Evolutionary conservation across 106 monocot genomes (phyloP), one percentile per base, ranked within the genome.

Genomic region (Acanthochlamys bracteata): DNA sequence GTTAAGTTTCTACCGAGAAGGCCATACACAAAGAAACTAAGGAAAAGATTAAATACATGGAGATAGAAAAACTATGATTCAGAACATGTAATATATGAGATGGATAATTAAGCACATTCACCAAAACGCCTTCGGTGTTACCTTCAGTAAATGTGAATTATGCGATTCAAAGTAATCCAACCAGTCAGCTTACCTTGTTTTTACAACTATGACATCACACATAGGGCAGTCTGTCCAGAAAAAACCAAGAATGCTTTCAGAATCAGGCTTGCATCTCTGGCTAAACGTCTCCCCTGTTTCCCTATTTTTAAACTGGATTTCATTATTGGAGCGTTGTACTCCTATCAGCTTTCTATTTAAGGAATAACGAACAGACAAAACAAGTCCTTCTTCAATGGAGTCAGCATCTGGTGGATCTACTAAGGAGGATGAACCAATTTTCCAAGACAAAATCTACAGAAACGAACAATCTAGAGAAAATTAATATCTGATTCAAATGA

Each of bases 201-300:
- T 98, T 57, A 98, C 56, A 7, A 88, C 41, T 74, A 92, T 77
- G 39, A 98, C 51, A 64, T 98, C 88, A 73, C 98, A 98, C 17
- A 70, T 60, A 54, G 92, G 92, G 76, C 88, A 88, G 43, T 98
- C 98, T 53, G 92, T 85, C 91, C 91, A 98, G 59, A 98, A 98
- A 64, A 92, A 92, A 10, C 98, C 92, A 66, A 98, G 85, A 62
- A 98, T 81, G 59, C 71, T 80, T 73, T 92, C 92, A 20, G 81
- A 81, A 39, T 86, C 92, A 52, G 80, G 66, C 74, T 49, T 85
- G 77, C 77, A 92, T 71, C 67, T 92, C 42, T 73, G 61, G 67
- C 42, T 81, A 41, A 92, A 88, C 0, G 79, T 75, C 47, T 77
- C 59, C 24, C 92, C 88, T 57, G 85, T 83, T 71, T 81, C 88